Evolutionary conservation across 2,329 filamentous ascomycete species (phyloP), one percentile per base, ranked within the genome.

Genomic region (Pseudocercospora fuligena): DNA sequence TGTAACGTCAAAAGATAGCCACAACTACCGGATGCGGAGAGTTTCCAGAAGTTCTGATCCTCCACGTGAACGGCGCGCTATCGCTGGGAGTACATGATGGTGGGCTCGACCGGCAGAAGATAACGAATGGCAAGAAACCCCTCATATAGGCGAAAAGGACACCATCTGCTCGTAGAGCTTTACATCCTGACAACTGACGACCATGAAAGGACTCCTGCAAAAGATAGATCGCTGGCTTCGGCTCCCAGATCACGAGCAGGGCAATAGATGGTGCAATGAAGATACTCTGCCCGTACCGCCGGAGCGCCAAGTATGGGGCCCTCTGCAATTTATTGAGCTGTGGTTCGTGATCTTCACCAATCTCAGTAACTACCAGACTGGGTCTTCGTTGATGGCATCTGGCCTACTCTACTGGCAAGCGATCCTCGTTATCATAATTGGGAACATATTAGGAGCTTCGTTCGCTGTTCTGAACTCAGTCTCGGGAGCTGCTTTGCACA

Each of bases 221-320:
- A 53, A 53, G 23, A 7, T 53, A 5, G 49, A 53, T 14, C n/a
- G 23, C 49, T 53, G 49, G 49, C 49, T 53, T 14, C 49, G 49
- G 16, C 56, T 59, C 16, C 56, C 56, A 16, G 56, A 59, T n/a
- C 16, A 59, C 7, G 31, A 59, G 14, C 56, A 59, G 36, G 56
- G 56, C 36, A 59, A 59, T 19, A 29, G 56, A 59, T 59, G 56
- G 56, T 23, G 56, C 31, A 59, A 59, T 43, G 56, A 59, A 21
- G 56, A 59, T 16, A 59, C 56, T 36, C n/a, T 59, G 11, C 56
- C 56, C 3, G 56, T 59, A 1, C 56, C 56, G 19, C 56, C 56
- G 2, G 56, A 59, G 36, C 56, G 56, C 16, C 56, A 59, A 43
- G 31, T 59, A 43, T 59, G 56, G 56, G 56, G 56, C 7, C 56